Base-by-base conservation (phyloP, 108 stramenopile species). In the Pseudonitzschia delicatissima region DNA sequence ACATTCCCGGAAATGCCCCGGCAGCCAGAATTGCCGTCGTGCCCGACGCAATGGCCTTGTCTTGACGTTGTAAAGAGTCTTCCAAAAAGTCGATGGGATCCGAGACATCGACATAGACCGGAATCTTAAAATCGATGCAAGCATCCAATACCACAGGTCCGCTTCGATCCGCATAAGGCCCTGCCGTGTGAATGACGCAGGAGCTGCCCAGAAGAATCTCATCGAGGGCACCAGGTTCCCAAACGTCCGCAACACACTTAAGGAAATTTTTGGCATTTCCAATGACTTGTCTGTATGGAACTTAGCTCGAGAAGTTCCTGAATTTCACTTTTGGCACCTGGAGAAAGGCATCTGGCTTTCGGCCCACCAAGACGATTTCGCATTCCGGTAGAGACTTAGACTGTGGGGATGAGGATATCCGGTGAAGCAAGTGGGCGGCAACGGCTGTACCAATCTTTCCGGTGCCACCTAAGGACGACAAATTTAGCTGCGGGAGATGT, bases 1-100 rank as follows among this genome's bases (percentile, higher is more conserved):
- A 80, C 66, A 86, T 58, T 11, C 85, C 85, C 23, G 85, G 85
- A 72, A 86, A 86, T 39, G 85, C 85, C 0, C 85, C 85, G 0
- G 82, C 85, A 5, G 82, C 76, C 20, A 80, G 27, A 7, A 86
- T 45, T 0, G 77, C 77, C 17, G 76, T 71, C 26, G 79, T 77
- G 8, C 50, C 47, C 4, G 72, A 27, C 27, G 44, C 37, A 23
- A 47, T 51, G 39, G 78, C 77, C 3, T 49, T 9, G 0, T 72
- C 51, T 18, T 37, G 44, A 23, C 66, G 42, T 9, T 63, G 18
- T 18, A 69, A 47, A 27, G 73, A 64, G 26, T 50, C 26, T 48
- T 86, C 77, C 40, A 86, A 28, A 69, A 66, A 86, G 4, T 58
- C 48, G 31, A 86, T 18, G 11, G 84, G 81, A 62, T 86, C 84